These are phyloP conservation scores for Crepidotus variabilis DNA, from an alignment of 768 basidiomycete species.

Conservation along the genomic window DNA sequence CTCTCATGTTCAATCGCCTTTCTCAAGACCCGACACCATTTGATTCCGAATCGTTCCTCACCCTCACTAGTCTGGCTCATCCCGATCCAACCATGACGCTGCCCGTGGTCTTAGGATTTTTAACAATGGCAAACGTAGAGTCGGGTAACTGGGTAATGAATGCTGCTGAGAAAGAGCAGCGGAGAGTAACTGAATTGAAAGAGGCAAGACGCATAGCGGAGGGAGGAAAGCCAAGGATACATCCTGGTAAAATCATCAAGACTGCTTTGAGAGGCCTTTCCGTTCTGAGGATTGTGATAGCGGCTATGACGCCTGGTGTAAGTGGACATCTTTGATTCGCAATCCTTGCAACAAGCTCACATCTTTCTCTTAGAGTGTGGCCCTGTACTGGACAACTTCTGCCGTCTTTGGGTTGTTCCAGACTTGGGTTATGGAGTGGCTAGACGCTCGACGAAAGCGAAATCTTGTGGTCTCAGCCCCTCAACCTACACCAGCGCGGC, in stretches of 20 bases:
- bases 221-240: constrained; percentile 41
- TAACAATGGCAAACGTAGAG: constrained; percentile 80
- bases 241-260: constrained; percentile 47
- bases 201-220: constrained; percentile 43
- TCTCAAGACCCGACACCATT: constrained; percentile 61
- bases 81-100: constrained; percentile 67
- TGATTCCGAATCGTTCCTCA: constrained; percentile 75
- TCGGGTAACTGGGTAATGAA: constrained; percentile 71
- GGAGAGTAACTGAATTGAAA: constrained; percentile 42
- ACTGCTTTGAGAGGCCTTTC: constrained; percentile 52
- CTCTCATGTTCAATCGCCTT: constrained; percentile 51
- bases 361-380: constrained; percentile 46
- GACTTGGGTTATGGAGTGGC: constrained; percentile 70
- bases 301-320: constrained; percentile 71
- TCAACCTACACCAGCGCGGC: constrained; percentile 2
- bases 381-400: constrained; percentile 77
- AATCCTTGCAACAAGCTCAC: constrained; percentile 3
- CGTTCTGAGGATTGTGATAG: constrained; percentile 63
- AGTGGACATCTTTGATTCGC: constrained; percentile 16
- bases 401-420: constrained; percentile 71
- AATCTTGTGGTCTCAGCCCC: constrained; percentile 8
- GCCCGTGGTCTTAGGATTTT: constrained; percentile 67
- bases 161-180: constrained; percentile 49
- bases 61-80: constrained; percentile 65
- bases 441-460: constrained; percentile 39